Evolutionary conservation across 129 eudicot genomes (phyloP).

Genomic region (Ambrosia trifida): DNA sequence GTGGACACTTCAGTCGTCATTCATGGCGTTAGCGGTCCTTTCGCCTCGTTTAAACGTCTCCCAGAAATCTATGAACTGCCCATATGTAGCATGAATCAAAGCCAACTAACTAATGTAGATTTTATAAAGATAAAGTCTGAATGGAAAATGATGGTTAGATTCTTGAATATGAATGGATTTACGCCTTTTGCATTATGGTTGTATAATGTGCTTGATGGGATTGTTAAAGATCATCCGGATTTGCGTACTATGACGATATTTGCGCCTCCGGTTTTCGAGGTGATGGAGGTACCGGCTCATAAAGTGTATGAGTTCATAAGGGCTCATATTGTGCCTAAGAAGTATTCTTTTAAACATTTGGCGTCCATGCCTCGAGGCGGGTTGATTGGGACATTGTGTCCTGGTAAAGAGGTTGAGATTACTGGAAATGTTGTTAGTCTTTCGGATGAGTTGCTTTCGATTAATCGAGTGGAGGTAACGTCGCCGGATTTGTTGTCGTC

Average conservation of each 20-base stretch:
- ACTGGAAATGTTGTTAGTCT: conserved; percentile 22
- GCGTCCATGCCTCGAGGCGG: conserved; percentile 34
- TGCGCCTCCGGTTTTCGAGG: conserved; percentile 49
- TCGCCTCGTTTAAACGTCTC: conserved; percentile 30
- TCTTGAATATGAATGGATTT: conserved; percentile 47
- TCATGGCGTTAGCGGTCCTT: conserved; percentile 55
- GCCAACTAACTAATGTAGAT: not conserved
- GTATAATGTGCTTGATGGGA: conserved; percentile 46
- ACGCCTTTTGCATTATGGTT: conserved; percentile 58
- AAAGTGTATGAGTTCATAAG: conserved; percentile 43
- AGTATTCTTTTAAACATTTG: conserved; percentile 44
- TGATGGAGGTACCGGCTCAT: conserved; percentile 36
- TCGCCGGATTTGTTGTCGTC: conserved; percentile 47
- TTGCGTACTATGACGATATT: conserved; percentile 49
- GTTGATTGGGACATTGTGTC: conserved; percentile 39
- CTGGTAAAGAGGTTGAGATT: conserved; percentile 33
- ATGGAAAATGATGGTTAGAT: conserved; percentile 46
- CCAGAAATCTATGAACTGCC: conserved; percentile 39
- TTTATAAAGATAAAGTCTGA: conserved; percentile 29
- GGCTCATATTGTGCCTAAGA: conserved; percentile 54
- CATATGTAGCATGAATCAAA: conserved; percentile 21
- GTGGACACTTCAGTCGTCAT: conserved; percentile 44
- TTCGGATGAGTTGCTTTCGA: conserved; percentile 22
- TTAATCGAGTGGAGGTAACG: conserved; percentile 46
- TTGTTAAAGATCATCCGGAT: conserved; percentile 42